A percentile compares a stretch with the other conserved stretches of the same genome.
Conservation (phyloP, 495 filamentous ascomycete species). For the Chaetomium tenue region DNA sequence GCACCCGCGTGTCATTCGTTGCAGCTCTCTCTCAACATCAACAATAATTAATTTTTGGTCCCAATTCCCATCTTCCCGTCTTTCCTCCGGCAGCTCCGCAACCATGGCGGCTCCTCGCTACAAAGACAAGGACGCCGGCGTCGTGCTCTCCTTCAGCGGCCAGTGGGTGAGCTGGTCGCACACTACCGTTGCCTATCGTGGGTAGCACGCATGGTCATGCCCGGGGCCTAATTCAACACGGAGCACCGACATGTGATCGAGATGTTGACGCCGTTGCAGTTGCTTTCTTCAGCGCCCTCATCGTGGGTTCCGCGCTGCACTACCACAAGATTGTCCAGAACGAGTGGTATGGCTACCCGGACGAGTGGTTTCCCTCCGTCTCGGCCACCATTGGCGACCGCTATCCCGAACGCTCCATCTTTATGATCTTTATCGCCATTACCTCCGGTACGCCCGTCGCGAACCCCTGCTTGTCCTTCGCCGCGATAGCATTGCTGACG, state of each 20-base stretch:
- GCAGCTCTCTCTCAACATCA: neutral
- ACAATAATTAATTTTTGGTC: neutral
- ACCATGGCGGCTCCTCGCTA: slow-evolving; percentile 58
- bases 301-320: slow-evolving; percentile 82
- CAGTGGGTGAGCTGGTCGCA: slow-evolving; percentile 91
- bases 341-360: slow-evolving; percentile 92
- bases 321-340: slow-evolving; percentile 98
- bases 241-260: neutral
- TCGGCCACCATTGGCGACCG: slow-evolving; percentile 98
- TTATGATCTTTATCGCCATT: slow-evolving; percentile 94
- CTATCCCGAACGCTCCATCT: slow-evolving; percentile 94
- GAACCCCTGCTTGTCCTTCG: slow-evolving; percentile 6
- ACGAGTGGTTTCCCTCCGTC: slow-evolving; percentile 99
- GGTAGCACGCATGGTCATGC: slow-evolving; percentile 25
- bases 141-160: slow-evolving; percentile 79
- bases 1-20: neutral
- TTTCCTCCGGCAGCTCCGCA: neutral
- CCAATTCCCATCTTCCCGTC: neutral
- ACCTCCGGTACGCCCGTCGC: slow-evolving; percentile 69
- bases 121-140: slow-evolving; percentile 73
- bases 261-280: slow-evolving; percentile 42
- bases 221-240: neutral
- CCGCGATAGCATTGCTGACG: neutral
- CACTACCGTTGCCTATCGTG: slow-evolving; percentile 77
- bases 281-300: slow-evolving; percentile 86